Evolutionary conservation across 2,329 filamentous ascomycete genomes (phyloP).

Genomic region (Fusarium solani-melongenae): DNA sequence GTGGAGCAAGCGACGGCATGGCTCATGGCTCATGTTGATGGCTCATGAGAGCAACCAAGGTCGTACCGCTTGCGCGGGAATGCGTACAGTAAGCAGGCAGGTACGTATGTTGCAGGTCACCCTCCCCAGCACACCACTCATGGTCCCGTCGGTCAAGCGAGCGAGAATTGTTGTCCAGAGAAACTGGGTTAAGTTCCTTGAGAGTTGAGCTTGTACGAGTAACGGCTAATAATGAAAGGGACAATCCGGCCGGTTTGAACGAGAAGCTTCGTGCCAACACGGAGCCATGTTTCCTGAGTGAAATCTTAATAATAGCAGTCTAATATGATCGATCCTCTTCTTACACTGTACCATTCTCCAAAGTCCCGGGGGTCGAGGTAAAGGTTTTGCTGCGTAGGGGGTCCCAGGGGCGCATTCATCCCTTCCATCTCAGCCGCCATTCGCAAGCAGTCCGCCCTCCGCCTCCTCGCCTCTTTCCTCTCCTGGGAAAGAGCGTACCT

Average conservation of each 20-base stretch:
- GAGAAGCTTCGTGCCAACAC: conserved; percentile 25
- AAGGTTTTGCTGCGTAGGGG: background rate
- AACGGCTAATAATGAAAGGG: background rate
- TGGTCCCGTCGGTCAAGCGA: conserved; percentile 22
- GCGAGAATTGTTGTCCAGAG: conserved; percentile 7
- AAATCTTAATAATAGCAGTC: conserved; percentile 17
- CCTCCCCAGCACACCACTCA: conserved; percentile 21
- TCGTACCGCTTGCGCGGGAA: conserved; percentile 29
- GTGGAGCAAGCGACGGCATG: conserved; percentile 36
- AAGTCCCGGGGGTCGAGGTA: background rate
- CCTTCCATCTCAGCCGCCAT: background rate
- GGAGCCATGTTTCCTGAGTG: conserved; percentile 12
- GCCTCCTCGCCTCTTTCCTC: conserved; percentile 6
- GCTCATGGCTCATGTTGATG: conserved; percentile 24
- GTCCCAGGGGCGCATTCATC: background rate
- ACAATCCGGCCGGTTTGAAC: background rate
- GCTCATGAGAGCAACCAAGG: conserved; percentile 31
- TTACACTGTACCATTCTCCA: conserved; percentile 20
- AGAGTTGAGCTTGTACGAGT: conserved; percentile 11
- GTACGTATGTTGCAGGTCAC: background rate
- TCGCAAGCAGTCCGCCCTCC: background rate
- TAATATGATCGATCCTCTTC: conserved; percentile 19
- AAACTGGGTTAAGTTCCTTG: background rate
- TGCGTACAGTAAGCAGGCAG: conserved; percentile 3
- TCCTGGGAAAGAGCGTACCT: background rate